Evolutionary conservation across 75 land plant genomes (phyloP), one percentile per base, ranked within the genome.

Genomic region (Adiantum capillusveneris): DNA sequence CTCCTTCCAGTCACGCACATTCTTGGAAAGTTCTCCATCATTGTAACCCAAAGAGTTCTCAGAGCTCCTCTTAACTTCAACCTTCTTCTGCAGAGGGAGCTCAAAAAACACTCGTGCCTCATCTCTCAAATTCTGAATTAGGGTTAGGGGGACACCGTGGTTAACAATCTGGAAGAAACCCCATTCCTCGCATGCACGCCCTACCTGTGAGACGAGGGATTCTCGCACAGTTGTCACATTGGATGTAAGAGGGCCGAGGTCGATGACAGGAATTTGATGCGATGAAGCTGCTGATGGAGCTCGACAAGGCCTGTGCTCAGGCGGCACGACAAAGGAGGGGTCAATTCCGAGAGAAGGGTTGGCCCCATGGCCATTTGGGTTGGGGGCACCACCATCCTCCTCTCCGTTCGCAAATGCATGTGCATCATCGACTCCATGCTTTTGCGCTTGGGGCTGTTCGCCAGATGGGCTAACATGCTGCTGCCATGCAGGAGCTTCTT

Each of bases 111-210:
- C 57, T 58, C 30, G 56, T 12, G 82, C 77, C 6, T 67, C 62
- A 1, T 70, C 64, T 6, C 72, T 44, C 21, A 78, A 65, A 30
- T 59, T 56, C 22, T 29, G 59, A 49, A 82, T 46, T 21, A 82
- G 66, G 1, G 63, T 61, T 19, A 53, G 46, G 12, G 88, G 74
- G 14, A 85, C 58, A 0, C 86, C 86, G 56, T 82, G 88, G 62
- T 82, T 79, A 1, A 79, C 54, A 6, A 82, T 75, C 27, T 75
- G 88, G 63, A 85, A 85, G 63, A 85, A 85, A 22, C 88, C 88
- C 64, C 70, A 71, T 27, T 72, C 69, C 31, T 51, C 56, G 43
- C 82, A 75, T n/a, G 83, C 86, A n/a, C 54, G 27, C 0, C 63
- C 55, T 0, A 85, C 71, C 12, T 69, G 45, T 30, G 17, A 25